Percentiles rank a stretch among this genome's conserved stretches.
phyloP scores from a whole-genome alignment of 805 yeast species.

The Cephaloascus albidus region DNA sequence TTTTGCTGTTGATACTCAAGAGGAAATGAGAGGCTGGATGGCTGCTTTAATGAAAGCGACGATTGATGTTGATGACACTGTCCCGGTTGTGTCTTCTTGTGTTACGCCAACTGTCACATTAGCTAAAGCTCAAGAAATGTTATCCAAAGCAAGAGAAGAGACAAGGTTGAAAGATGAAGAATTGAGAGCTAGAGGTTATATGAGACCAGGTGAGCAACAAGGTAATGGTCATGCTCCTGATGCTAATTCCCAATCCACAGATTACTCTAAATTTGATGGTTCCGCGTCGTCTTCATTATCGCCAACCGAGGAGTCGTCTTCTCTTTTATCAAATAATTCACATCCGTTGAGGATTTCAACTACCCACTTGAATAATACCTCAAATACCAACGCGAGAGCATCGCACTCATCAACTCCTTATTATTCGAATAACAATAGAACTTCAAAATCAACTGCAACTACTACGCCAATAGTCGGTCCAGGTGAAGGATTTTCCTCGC shows the following conservation, averaged over 20 bases:
- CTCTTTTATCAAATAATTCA: constrained; percentile 3
- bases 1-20: constrained; percentile 87
- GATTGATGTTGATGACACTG: constrained; percentile 87
- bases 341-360: background rate
- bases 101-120: constrained; percentile 92
- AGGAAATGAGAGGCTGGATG: constrained; percentile 94
- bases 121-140: constrained; percentile 76
- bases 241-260: constrained; percentile 9
- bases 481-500: constrained; percentile 50
- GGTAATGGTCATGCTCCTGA: constrained; percentile 14
- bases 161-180: constrained; percentile 47
- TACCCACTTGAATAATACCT: background rate
- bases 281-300: constrained; percentile 17
- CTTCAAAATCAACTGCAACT: constrained; percentile 7
- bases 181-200: constrained; percentile 29
- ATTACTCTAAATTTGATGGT: constrained; percentile 20
- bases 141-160: constrained; percentile 75
- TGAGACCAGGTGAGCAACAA: constrained; percentile 6
- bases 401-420: background rate
- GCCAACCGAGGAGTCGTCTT: constrained; percentile 9
- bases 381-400: background rate
- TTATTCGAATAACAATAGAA: constrained; percentile 9
- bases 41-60: constrained; percentile 92
- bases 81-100: constrained; percentile 88
- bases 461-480: constrained; percentile 12